Evolutionary conservation across 495 filamentous ascomycete genomes (phyloP).

Genomic region (Clohesyomyces aquaticus): DNA sequence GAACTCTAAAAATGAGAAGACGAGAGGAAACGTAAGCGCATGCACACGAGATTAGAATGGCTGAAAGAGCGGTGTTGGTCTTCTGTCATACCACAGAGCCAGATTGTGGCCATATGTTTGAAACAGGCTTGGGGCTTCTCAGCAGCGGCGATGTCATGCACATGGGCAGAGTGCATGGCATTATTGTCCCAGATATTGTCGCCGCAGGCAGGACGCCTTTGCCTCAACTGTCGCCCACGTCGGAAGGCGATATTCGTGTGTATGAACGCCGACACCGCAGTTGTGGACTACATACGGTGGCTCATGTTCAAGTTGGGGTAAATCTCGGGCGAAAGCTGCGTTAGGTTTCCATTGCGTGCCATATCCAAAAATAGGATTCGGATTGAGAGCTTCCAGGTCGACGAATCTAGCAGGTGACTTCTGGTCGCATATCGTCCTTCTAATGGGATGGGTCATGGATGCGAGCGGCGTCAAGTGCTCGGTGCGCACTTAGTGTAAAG

Average conservation of each 20-base stretch:
- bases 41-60: background rate
- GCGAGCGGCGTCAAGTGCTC: background rate
- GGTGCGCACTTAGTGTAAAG: background rate
- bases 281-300: no score
- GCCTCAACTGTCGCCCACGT: background rate
- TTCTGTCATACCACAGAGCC: background rate
- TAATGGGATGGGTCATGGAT: background rate
- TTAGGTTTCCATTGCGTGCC: background rate
- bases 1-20: background rate
- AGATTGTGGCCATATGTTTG: background rate
- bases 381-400: background rate
- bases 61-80: background rate
- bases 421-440: background rate
- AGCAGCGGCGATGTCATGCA: background rate
- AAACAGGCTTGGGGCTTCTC: background rate
- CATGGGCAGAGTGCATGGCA: no score
- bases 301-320: no score
- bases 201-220: background rate
- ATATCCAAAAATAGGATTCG: background rate
- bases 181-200: no score
- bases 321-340: no score
- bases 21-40: background rate
- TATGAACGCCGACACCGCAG: no score
- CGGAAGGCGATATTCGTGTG: background rate
- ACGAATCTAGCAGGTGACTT: background rate